Conservation (phyloP, 2,329 filamentous ascomycete genomes). For the Biscogniauxia mediterranea region DNA sequence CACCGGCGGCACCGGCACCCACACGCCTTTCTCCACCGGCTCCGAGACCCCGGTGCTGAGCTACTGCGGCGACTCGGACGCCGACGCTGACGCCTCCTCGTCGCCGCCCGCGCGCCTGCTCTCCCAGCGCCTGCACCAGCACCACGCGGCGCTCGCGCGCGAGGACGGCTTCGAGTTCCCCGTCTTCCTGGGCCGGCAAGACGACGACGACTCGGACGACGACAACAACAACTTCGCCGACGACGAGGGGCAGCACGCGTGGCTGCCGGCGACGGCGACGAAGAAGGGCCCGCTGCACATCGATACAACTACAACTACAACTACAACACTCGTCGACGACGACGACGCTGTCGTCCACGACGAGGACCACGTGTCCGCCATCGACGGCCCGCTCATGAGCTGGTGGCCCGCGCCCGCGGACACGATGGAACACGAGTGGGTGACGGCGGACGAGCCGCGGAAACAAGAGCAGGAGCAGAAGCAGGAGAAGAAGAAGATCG, state of each 20-base stretch:
- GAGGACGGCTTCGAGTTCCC: conserved; percentile 31
- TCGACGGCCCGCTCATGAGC: conserved; percentile 28
- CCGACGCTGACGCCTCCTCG: conserved; percentile 7
- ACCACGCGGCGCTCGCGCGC: conserved; percentile 20
- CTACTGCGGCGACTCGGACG: conserved; percentile 28
- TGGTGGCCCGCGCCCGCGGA: conserved; percentile 30
- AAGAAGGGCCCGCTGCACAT: conserved; percentile 6
- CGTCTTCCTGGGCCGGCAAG: conserved; percentile 30
- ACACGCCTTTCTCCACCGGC: conserved; percentile 3
- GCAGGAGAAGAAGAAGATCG: conserved; percentile 1
- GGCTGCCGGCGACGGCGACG: neutral
- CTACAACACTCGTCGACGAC: no score
- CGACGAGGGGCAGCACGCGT: neutral
- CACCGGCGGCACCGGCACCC: conserved; percentile 15
- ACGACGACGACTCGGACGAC: conserved; percentile 11
- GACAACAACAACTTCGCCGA: neutral
- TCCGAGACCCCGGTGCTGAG: conserved; percentile 24
- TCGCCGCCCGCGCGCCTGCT: conserved; percentile 17
- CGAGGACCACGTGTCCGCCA: conserved; percentile 12
- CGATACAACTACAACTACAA: no score
- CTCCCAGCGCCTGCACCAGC: conserved; percentile 8
- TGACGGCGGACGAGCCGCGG: conserved; percentile 11
- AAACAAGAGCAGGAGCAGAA: conserved; percentile 7
- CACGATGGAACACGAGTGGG: conserved; percentile 24
- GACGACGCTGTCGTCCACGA: conserved; percentile 5